These are phyloP conservation scores for Candida jianshihensis DNA, from an alignment of 805 yeast genomes.

Conservation along the genomic window DNA sequence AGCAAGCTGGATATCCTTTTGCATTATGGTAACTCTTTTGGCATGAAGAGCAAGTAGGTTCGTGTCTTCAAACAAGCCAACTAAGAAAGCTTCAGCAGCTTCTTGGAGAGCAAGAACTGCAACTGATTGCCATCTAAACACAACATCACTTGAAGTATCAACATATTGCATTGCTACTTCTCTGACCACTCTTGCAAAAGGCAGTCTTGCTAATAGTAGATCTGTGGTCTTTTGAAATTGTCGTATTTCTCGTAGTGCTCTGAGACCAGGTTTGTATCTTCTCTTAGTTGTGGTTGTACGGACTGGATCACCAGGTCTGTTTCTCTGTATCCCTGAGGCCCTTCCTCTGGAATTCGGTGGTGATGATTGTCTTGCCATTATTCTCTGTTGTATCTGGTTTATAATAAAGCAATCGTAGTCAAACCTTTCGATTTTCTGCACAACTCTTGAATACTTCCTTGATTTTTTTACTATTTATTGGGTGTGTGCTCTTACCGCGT, in stretches of 20 bases:
- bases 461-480: neutral
- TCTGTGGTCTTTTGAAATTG: conserved; percentile 64
- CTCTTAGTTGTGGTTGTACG: conserved; percentile 26
- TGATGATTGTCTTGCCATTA: conserved; percentile 9
- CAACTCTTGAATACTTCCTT: too few species aligned
- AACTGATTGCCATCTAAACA: conserved; percentile 71
- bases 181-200: conserved; percentile 70
- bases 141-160: conserved; percentile 45
- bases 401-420: too few species aligned
- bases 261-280: conserved; percentile 55
- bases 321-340: conserved; percentile 34
- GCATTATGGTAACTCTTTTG: conserved; percentile 79
- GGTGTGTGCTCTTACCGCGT: neutral
- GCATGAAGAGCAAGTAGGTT: conserved; percentile 75
- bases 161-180: conserved; percentile 56
- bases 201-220: conserved; percentile 59
- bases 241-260: conserved; percentile 62
- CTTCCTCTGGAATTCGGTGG: conserved; percentile 12
- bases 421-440: too few species aligned
- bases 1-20: conserved; percentile 74
- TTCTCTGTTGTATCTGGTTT: neutral
- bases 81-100: conserved; percentile 72
- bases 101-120: conserved; percentile 76
- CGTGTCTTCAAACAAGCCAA: conserved; percentile 70
- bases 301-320: conserved; percentile 51